Base-by-base conservation (phyloP, 768 basidiomycete genomes). In the Terana coerulea region DNA sequence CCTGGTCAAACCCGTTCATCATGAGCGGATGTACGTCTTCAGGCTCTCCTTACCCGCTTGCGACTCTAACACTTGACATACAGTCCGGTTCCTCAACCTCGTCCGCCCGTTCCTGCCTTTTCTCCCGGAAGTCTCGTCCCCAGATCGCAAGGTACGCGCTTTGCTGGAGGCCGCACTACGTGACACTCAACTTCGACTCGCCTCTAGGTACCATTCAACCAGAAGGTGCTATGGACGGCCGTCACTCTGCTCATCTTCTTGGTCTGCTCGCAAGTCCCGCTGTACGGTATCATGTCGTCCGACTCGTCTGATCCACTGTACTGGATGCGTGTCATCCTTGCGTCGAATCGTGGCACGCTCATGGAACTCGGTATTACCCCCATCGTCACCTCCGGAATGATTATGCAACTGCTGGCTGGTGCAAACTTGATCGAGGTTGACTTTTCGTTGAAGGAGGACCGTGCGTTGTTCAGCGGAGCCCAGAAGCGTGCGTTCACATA, bases 271-370 rank as follows among this genome's bases (percentile, higher is more conserved):
- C 97, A 98, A 74, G 95, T 98, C 28, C 97, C 97, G 5, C 80
- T 99, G 41, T 99, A 98, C 71, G 97, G 97, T 57, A 98, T 99
- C 83, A 95, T 98, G 86, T 97, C 93, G 25, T 97, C 94, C 53
- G 95, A 99, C 79, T 97, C 94, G 59, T 93, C 93, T 49, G 95
- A 99, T 75, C 97, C 97, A 12, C 84, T 99, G 36, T 98, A 97
- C 76, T 98, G 95, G 97, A 94, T 98, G 88, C 91, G 95, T 72
- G 95, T 95, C 75, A 98, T 99, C 73, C 83, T 99, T 54, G 95
- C 97, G 21, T 97, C 93, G 6, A 98, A 98, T 75, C 83, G 95
- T 54, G 97, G 97, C 57, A 98, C 97, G 1, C 86, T 98, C 55
- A 99, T 99, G 97, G 97, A 99, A 72, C 84, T 99, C 55, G 95